A percentile compares a stretch with the other conserved stretches of the same genome.
These are phyloP conservation scores for Rhododendron ferrugineum DNA, from an alignment of 148 eudicot species.

Conservation along the genomic window DNA sequence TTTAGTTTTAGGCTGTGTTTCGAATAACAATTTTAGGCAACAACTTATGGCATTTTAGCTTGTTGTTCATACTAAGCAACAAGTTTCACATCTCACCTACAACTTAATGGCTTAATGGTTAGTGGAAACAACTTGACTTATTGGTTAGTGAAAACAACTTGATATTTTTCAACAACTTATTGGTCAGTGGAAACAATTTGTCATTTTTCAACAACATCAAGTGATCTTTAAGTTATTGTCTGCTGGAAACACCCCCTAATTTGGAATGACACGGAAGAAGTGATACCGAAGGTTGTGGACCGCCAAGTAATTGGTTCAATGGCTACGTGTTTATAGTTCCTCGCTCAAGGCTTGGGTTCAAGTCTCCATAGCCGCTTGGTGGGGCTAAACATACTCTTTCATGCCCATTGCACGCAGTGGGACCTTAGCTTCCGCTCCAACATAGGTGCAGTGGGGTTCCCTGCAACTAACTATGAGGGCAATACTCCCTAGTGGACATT, in stretches of 20 bases:
- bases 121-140: no score
- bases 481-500: not conserved
- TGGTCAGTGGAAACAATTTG: no score
- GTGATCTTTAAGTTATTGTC: no score
- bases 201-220: no score
- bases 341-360: not conserved
- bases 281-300: not conserved
- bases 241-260: no score
- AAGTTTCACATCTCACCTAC: no score
- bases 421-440: not conserved
- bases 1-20: not conserved
- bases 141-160: no score
- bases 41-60: no score
- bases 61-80: no score
- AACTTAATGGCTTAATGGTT: no score
- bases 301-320: not conserved
- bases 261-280: not conserved
- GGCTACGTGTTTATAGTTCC: not conserved
- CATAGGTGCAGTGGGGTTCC: not conserved
- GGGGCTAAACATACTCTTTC: not conserved
- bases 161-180: no score
- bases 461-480: not conserved
- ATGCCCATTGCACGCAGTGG: not conserved
- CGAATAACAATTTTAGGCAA: no score
- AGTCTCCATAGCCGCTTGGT: not conserved